A percentile compares a stretch with the other conserved stretches of the same genome.
These are phyloP conservation scores for Coemansia furcata DNA, from an alignment of 192 early-diverging fungal species.

Conservation along the genomic window DNA sequence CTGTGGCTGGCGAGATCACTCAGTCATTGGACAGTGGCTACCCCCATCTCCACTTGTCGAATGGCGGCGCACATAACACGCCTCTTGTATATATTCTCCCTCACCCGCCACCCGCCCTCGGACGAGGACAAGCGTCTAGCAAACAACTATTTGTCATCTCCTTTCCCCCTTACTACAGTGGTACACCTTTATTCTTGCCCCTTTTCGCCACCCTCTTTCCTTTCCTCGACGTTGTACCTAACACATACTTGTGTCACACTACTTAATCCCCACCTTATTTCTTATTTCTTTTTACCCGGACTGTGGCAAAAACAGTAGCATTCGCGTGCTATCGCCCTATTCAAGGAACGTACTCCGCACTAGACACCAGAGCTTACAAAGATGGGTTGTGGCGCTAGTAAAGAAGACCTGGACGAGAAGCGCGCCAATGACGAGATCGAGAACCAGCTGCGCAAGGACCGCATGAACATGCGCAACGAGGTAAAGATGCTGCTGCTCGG, in stretches of 20 bases:
- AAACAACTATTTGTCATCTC: not conserved
- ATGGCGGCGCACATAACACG: not conserved
- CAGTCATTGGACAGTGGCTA: not conserved
- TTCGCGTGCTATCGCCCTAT: not conserved
- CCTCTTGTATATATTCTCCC: not conserved
- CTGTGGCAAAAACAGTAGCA: not conserved
- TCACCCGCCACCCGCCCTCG: not conserved
- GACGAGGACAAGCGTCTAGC: not conserved
- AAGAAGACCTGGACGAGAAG: constrained; percentile 83
- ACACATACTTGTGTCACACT: not conserved
- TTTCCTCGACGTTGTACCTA: not conserved
- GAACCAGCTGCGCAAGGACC: constrained; percentile 54
- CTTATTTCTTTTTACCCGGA: not conserved
- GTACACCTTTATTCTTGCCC: constrained; percentile 1
- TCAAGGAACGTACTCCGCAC: not conserved
- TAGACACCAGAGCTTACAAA: not conserved
- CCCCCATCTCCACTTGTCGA: not conserved
- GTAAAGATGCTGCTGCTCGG: constrained; percentile 63
- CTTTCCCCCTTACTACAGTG: not conserved
- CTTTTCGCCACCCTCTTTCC: not conserved
- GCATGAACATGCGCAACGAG: constrained; percentile 52
- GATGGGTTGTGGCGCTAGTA: constrained; percentile 91
- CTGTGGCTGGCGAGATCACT: not conserved
- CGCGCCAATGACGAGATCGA: constrained; percentile 60
- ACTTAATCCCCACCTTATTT: constrained; percentile 3